These are phyloP conservation scores for Coemansia biformis DNA, from an alignment of 192 early-diverging fungal genomes.

Conservation along the genomic window DNA sequence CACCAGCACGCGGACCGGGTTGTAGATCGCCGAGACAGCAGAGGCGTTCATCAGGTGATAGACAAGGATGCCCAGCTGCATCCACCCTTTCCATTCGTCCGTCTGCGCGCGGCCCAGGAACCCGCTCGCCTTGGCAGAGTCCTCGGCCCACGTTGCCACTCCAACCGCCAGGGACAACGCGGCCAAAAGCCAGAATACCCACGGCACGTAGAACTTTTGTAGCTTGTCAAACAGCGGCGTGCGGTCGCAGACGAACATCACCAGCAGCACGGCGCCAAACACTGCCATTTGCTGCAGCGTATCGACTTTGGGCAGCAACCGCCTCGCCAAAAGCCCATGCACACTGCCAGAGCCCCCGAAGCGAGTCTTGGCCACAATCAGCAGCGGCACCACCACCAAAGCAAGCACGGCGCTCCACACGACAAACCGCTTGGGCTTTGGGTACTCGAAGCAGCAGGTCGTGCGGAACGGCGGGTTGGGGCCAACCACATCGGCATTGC, in stretches of 20 bases:
- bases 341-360: too few relatives aligned
- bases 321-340: too few relatives aligned
- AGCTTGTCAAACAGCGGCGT: conserved; percentile 63
- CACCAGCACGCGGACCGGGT: conserved; percentile 66
- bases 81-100: conserved; percentile 87
- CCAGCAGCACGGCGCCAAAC: conserved; percentile 54
- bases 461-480: conserved; percentile 50
- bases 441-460: conserved; percentile 61
- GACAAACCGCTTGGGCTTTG: conserved; percentile 42
- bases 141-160: conserved; percentile 31
- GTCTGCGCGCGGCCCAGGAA: conserved; percentile 76
- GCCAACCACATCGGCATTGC: conserved; percentile 52
- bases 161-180: conserved; percentile 44
- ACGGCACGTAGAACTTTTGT: conserved; percentile 54
- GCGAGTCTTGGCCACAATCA: conserved; percentile 1
- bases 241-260: conserved; percentile 65
- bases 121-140: conserved; percentile 27
- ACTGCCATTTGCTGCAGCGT: conserved; percentile 48
- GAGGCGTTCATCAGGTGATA: conserved; percentile 73
- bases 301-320: conserved; percentile 21
- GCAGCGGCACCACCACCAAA: conserved; percentile 17
- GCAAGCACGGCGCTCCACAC: conserved; percentile 24
- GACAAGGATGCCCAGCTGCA: conserved; percentile 66
- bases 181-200: conserved; percentile 50
- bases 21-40: conserved; percentile 59